These are phyloP conservation scores for Paramecium caudatum DNA, from an alignment of 73 alveolate genomes.

Conservation along the genomic window DNA sequence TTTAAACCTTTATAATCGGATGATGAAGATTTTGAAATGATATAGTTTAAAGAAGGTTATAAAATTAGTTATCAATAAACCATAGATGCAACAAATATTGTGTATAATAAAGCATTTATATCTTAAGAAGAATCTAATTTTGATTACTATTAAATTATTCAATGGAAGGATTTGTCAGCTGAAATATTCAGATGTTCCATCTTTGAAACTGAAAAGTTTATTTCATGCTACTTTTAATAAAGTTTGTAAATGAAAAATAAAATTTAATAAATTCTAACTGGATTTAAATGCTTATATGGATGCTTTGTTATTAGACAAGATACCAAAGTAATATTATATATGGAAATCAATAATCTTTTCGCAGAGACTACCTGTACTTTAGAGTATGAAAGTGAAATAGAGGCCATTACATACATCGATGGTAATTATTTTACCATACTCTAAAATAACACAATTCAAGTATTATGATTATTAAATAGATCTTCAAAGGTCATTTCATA, in stretches of 20 bases:
- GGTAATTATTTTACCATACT: not conserved
- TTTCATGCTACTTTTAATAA: not conserved
- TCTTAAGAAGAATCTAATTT: too few species aligned
- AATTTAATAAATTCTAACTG: not conserved
- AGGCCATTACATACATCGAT: not conserved
- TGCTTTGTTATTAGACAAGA: constrained; percentile 20
- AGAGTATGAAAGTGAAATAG: not conserved
- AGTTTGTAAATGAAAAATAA: not conserved
- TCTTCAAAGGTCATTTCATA: not conserved
- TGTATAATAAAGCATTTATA: not conserved
- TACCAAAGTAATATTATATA: not conserved
- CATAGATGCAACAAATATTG: not conserved
- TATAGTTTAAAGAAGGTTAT: not conserved
- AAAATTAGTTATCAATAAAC: not conserved
- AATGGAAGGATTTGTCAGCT: not conserved
- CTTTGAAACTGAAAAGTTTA: not conserved
- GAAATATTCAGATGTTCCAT: not conserved
- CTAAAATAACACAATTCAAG: not conserved
- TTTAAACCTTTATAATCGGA: not conserved
- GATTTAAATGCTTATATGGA: not conserved
- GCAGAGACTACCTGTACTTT: not conserved
- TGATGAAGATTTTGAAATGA: constrained; percentile 28
- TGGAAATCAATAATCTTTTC: not conserved
- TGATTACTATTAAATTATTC: not conserved
- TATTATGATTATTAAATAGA: not conserved